Conservation (phyloP, 768 basidiomycete species). For the Leccinum longicurvipes region DNA sequence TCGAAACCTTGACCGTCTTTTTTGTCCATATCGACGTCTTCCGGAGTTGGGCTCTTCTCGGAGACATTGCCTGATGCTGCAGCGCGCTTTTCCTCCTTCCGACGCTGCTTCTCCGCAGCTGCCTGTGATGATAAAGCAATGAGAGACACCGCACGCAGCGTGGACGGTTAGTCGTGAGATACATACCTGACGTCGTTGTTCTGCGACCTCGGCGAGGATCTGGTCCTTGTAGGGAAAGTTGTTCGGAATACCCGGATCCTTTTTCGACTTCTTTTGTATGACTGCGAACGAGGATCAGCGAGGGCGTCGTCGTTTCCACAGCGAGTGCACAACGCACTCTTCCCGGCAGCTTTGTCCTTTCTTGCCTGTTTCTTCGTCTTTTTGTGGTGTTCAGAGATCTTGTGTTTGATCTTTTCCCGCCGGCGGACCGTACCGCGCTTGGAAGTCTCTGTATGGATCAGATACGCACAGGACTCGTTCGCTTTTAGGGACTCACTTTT, state of each 20-base stretch:
- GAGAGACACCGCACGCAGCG: background rate
- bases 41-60: conserved; percentile 24
- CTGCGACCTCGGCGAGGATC: conserved; percentile 86
- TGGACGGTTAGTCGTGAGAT: background rate
- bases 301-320: background rate
- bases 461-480: background rate
- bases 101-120: conserved; percentile 70
- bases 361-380: conserved; percentile 73
- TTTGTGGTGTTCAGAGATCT: conserved; percentile 71
- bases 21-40: conserved; percentile 30
- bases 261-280: conserved; percentile 47
- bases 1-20: conserved; percentile 35
- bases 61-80: conserved; percentile 27
- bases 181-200: conserved; percentile 67
- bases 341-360: conserved; percentile 77
- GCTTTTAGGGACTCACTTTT: conserved; percentile 48
- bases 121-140: conserved; percentile 41
- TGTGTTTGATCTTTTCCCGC: conserved; percentile 69
- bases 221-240: conserved; percentile 93
- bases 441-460: conserved; percentile 64
- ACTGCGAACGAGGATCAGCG: conserved; percentile 7
- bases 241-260: conserved; percentile 93
- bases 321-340: conserved; percentile 50
- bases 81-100: conserved; percentile 64
- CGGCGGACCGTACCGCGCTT: conserved; percentile 74